Base-by-base conservation (phyloP, 2,329 filamentous ascomycete species). In the Trichoderma polysporum region DNA sequence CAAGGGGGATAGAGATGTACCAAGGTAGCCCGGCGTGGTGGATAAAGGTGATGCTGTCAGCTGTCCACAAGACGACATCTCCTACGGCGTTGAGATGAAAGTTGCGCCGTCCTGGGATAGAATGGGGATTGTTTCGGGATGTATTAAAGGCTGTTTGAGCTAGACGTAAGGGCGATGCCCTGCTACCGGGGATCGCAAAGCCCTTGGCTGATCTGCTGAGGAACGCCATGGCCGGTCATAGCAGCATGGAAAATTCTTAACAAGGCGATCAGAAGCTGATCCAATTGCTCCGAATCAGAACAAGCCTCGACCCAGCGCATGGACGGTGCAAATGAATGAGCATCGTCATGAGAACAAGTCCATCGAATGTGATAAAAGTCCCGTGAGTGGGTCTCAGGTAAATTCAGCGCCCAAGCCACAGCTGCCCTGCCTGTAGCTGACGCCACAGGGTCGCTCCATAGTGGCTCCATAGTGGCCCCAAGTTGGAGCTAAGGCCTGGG, bases 1-100 rank as follows among this genome's bases (percentile, higher is more conserved):
- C 76, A n/a, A 84, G 76, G 4, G 86, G 85, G 54, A 88, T 84
- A 31, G 81, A 79, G 35, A 86, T 69, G 70, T 79, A 86, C 86
- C 86, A 88, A 1, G 85, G 84, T 1, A 83, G 73, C 41, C 81
- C 79, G 27, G 78, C 77, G 56, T 72, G 66, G 71, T 88, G 85
- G 10, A 83, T 62, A 53, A 75, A 76, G 39, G 79, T 73, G 58
- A 88, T 79, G 68, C 79, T 71, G 60, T 81, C 74, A 35, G 84
- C 80, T 3, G 83, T 77, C 57, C 74, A 70, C 29, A 80, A 72
- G 62, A 84, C 73, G 45, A 72, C 72, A n/a, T 77, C 74, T 9
- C 72, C 74, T 22, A 79, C 67, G 33, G 73, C 68, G 45, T 73
- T 71, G 65, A 80, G 69, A 60, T 80, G 78, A 66, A 82, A 77